Base-by-base conservation (phyloP, 495 filamentous ascomycete species). In the Talaromyces adpressus region DNA sequence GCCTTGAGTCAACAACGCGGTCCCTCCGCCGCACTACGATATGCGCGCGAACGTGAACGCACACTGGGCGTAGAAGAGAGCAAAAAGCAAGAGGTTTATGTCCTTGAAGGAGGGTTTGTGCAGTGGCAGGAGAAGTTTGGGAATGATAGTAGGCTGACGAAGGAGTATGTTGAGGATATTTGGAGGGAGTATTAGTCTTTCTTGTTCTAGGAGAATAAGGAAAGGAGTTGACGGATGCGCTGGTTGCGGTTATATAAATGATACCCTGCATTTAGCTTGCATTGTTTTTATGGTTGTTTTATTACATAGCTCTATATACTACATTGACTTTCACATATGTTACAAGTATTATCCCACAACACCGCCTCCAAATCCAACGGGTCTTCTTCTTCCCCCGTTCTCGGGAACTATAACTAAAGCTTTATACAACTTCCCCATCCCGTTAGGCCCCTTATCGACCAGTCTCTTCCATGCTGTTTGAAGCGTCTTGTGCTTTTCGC, bases 401-500 rank as follows among this genome's bases (percentile, higher is more conserved):
- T 91, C 89, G 0, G 94, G 94, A 68, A 98, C 75, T 66, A 98
- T 90, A 30, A 93, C 88, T 83, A 98, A 81, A 8, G 85, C 92
- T 79, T 97, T 97, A 70, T 98, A 98, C 54, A 97, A 74, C 77
- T 87, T 89, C 2, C 94, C 94, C 94, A 98, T 98, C 0, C 90
- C 92, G 54, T 82, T 84, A 12, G 83, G 86, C 0, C 88, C 84
- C 39, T 88, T 79, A 72, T 94, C 93, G 23, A 97, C 84, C 41
- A 98, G 72, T 63, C 93, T 75, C 75, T 82, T 86, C 84, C 91
- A 93, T 1, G 88, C 87, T 57, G 76, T 83, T 71, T 90, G 87
- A n/a, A 96, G 69, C 62, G 82, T 81, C 67, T 80, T 82, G 56
- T 71, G 80, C 67, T 81, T 80, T 64, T 83, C 78, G 5, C 41